Evolutionary conservation across 495 filamentous ascomycete genomes (phyloP), one percentile per base, ranked within the genome.

Genomic region (Pseudoneurospora amorphoporcata): DNA sequence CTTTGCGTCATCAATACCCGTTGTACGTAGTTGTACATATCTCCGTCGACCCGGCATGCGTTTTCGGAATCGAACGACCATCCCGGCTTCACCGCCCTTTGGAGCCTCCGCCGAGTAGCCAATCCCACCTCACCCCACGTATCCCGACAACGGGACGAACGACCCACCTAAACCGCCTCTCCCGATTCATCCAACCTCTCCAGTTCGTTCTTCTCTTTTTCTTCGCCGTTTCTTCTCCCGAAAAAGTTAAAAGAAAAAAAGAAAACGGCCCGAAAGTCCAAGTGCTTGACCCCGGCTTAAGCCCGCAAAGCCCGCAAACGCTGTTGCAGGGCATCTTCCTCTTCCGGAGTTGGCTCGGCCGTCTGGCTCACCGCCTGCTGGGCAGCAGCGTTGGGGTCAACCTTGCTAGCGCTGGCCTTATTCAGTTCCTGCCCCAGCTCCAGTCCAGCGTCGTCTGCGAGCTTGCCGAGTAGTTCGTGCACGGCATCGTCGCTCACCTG

Each of bases 401-500:
- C 84, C 72, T 79, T 84, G 73, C 84, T 87, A n/a, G 87, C 84
- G 42, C 81, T 84, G 3, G 87, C 88, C 37, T 81, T 85, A 75
- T 88, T 88, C 81, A 95, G 87, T 81, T 93, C 92, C 72, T 88
- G 82, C 71, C 87, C 83, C 71, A 94, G 82, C 82, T 94, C 90
- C 69, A 95, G 83, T 38, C 92, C 92, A 17, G 91, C 92, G 80
- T 94, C 92, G 81, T 95, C 92, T 70, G 92, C 92, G 8, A 93
- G 89, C 84, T 94, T 91, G 71, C 85, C 87, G 79, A 94, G 90
- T 75, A 95, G 79, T 73, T 91, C 87, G 81, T 95, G 92, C 12
- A 95, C 92, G 76, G 92, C 92, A 70, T 94, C 92, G 76, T 94
- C 92, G 72, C 92, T 91, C 47, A 92, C 92, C 70, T 88, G 90